These are phyloP conservation scores for Brasenia schreberi DNA, from an alignment of 164 flowering plant species.

Conservation along the genomic window DNA sequence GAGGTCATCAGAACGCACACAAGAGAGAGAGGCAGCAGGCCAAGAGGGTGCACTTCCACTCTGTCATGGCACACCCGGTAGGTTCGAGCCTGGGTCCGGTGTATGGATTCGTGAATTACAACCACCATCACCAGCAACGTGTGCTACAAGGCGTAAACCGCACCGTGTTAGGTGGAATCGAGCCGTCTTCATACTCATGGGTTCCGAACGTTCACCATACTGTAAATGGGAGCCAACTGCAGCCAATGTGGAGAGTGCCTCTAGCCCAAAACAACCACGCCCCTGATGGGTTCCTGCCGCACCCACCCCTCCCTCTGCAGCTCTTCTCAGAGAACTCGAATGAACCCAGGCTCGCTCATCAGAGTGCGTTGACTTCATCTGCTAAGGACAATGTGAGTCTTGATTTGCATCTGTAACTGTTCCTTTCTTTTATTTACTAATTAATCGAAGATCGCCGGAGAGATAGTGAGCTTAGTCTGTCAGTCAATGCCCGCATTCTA, in stretches of 20 bases:
- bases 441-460: too few relatives aligned
- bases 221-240: conserved; percentile 57
- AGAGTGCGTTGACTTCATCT: conserved; percentile 18
- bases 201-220: conserved; percentile 14
- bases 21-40: conserved; percentile 89
- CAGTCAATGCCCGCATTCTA: too few relatives aligned
- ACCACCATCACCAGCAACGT: neutral
- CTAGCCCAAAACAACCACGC: conserved; percentile 12
- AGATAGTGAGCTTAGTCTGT: too few relatives aligned
- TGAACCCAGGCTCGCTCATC: conserved; percentile 16
- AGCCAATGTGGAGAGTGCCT: conserved; percentile 60
- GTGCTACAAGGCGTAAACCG: neutral
- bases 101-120: conserved; percentile 38
- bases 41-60: conserved; percentile 70
- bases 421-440: neutral
- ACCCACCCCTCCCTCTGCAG: conserved; percentile 7
- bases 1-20: conserved; percentile 98
- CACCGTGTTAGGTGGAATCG: neutral
- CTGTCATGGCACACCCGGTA: conserved; percentile 44
- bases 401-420: conserved; percentile 71
- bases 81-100: conserved; percentile 17
- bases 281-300: conserved; percentile 11
- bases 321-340: conserved; percentile 5
- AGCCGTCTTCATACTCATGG: conserved; percentile 1
- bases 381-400: conserved; percentile 79